Evolutionary conservation across 2,329 filamentous ascomycete species (phyloP), one percentile per base, ranked within the genome.

Genomic region (Clonostachys rosea): DNA sequence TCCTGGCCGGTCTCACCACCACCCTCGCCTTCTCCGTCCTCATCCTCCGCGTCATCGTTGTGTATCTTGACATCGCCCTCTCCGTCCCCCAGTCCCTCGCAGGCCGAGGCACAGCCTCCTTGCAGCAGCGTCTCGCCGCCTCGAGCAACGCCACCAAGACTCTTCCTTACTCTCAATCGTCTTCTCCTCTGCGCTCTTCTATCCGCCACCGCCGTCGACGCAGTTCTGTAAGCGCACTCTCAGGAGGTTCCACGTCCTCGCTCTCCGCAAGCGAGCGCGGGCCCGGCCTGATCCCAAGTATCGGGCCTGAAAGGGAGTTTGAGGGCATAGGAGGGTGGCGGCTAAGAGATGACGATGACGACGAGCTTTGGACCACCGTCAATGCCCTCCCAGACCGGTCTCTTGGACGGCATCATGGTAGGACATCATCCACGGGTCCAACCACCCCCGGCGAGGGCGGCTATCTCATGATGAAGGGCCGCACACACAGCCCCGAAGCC

Each of bases 1-100:
- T 86, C 44, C 76, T 83, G 47, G 84, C 84, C 45, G 76, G 74
- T 52, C 65, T 86, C 52, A 87, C 84, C 34, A 82, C 83, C 47
- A 74, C 73, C 5, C 54, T 86, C 43, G 81, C 84, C 37, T 78
- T 84, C 52, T 70, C 76, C 36, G 70, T 85, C 35, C 74, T 88
- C 43, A 73, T 80, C 57, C 65, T 84, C 51, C 76, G 83, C 20
- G 75, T 84, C 20, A 67, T 77, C 42, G 59, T 85, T 45, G 76
- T 86, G 47, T 87, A 86, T 58, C 64, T 85, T 50, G 82, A 87
- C 56, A 70, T 87, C 45, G 76, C 71, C 40, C 62, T 81, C 17
- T 79, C 78, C 8, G 68, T 86, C 3, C 75, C 77, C 6, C 76
- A 78, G 45, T 77, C 78, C 50, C 62, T 86, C 30, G 65, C 69